Base-by-base conservation (phyloP, 2,329 filamentous ascomycete genomes). In the Fusarium clavum region DNA sequence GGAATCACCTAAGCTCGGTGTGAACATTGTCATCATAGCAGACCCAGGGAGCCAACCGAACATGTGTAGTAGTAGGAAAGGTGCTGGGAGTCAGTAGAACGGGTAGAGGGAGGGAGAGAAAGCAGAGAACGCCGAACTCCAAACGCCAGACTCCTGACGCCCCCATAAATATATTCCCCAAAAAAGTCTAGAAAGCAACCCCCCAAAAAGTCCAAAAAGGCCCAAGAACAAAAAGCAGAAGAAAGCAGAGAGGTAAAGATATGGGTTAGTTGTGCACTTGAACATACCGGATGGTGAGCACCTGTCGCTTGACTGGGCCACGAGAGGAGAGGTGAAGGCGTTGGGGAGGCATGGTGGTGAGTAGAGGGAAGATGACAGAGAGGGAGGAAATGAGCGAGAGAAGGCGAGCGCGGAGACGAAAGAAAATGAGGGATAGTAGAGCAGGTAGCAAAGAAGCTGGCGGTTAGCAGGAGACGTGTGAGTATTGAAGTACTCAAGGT, bases 1-100 rank as follows among this genome's bases (percentile, higher is more conserved):
- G 49, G 72, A 69, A 70, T 72, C 69, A 54, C 71, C 72, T 59
- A 46, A 60, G 64, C 63, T 73, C 61, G 45, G 14, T 43, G 73
- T 73, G 74, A 76, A 61, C 62, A 41, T 72, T 70, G n/a, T 76
- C 75, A 71, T 76, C 75, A 76, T 46, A 43, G 64, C 75, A 70
- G 64, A 47, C 47, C 38, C n/a, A 25, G 16, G 5, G 41, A 34
- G 12, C 51, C 34, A 29, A 44, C 32, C 1, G 5, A 38, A 16
- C 16, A 16, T 18, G 29, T 49, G 22, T 24, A 13, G 44, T 46
- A 14, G 2, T 46, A 14, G 2, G 16, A 41, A 38, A 3, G 6
- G 34, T 4, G 30, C 30, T 41, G 9, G 3, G 12, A 20, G 20
- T n/a, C 6, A 22, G 25, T 14, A n/a, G 13, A 14, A 14, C 13